Conservation (phyloP, 2,329 filamentous ascomycete species). For the Fusarium goolgardi region DNA sequence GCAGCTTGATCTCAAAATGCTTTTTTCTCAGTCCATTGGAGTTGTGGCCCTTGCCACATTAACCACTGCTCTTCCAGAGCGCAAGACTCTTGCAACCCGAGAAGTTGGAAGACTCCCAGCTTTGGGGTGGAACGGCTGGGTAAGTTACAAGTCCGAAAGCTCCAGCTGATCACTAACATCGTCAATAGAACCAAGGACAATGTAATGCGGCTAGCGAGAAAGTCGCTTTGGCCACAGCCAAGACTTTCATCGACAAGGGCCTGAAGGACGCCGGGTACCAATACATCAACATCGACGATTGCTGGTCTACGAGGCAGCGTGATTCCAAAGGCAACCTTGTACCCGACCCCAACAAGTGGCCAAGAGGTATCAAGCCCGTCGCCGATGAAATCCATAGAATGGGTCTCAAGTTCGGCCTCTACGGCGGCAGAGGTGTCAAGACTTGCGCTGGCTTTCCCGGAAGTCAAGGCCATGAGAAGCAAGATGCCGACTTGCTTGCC, state of each 20-base stretch:
- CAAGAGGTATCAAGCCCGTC: slow-evolving; percentile 29
- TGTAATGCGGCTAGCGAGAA: slow-evolving; percentile 27
- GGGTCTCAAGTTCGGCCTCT: slow-evolving; percentile 30
- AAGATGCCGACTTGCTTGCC: slow-evolving; percentile 22
- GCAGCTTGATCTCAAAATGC: slow-evolving; percentile 5
- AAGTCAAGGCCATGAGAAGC: slow-evolving; percentile 23
- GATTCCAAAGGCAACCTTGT: slow-evolving; percentile 24
- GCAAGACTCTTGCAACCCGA: slow-evolving; percentile 12
- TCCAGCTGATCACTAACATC: neutral
- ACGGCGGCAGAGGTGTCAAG: slow-evolving; percentile 17
- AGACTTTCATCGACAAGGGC: slow-evolving; percentile 20
- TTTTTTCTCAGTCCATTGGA: slow-evolving; percentile 18
- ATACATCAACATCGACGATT: slow-evolving; percentile 32
- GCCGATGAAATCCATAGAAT: slow-evolving; percentile 26
- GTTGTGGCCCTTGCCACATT: slow-evolving; percentile 25
- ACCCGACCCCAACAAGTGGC: slow-evolving; percentile 24
- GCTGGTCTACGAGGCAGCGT: slow-evolving; percentile 27
- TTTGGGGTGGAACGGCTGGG: slow-evolving; percentile 31
- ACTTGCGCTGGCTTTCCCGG: slow-evolving; percentile 27
- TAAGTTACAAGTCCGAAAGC: neutral
- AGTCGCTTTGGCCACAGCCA: slow-evolving; percentile 24
- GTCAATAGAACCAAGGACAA: slow-evolving; percentile 21
- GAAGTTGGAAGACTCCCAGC: slow-evolving; percentile 25
- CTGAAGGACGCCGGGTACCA: slow-evolving; percentile 25
- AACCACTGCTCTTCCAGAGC: slow-evolving; percentile 6